Evolutionary conservation across 495 filamentous ascomycete species (phyloP).

Genomic region (Daldinia decipiens): DNA sequence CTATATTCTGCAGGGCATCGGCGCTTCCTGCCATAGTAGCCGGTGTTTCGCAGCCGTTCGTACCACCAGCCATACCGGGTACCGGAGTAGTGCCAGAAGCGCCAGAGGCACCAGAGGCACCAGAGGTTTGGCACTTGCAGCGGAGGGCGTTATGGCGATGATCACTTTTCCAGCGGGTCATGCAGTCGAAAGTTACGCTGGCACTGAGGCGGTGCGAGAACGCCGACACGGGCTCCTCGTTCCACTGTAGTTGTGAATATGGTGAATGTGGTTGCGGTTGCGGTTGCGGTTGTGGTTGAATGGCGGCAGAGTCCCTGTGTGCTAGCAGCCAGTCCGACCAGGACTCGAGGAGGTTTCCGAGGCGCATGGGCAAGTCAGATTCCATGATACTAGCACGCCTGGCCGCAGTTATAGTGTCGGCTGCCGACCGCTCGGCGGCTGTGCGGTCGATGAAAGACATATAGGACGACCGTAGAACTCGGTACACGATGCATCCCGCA

Average conservation of each 20-base stretch:
- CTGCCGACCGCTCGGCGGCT: conserved; percentile 31
- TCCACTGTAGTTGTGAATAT: neutral
- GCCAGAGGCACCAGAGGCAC: neutral
- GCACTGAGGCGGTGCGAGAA: conserved; percentile 53
- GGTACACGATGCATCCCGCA: conserved; percentile 53
- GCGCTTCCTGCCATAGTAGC: conserved; percentile 15
- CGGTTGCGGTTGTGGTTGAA: neutral
- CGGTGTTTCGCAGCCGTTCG: conserved; percentile 13
- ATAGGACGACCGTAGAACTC: conserved; percentile 53
- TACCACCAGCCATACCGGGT: neutral
- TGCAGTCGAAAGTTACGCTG: conserved; percentile 54
- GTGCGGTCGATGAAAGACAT: conserved; percentile 41
- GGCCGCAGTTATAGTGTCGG: conserved; percentile 32
- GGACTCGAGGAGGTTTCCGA: conserved; percentile 50
- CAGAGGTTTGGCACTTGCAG: conserved; percentile 5
- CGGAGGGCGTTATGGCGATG: conserved; percentile 9
- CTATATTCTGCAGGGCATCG: conserved; percentile 51
- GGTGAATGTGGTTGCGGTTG: neutral
- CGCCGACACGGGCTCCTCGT: conserved; percentile 44
- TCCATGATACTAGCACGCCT: conserved; percentile 40
- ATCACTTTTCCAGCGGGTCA: conserved; percentile 53
- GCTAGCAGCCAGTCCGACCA: conserved; percentile 35
- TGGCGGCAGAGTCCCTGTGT: neutral
- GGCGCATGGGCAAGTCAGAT: conserved; percentile 50
- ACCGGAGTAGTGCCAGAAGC: neutral